Base-by-base conservation (phyloP, 2,329 filamentous ascomycete genomes). In the Clathrospora elynae region DNA sequence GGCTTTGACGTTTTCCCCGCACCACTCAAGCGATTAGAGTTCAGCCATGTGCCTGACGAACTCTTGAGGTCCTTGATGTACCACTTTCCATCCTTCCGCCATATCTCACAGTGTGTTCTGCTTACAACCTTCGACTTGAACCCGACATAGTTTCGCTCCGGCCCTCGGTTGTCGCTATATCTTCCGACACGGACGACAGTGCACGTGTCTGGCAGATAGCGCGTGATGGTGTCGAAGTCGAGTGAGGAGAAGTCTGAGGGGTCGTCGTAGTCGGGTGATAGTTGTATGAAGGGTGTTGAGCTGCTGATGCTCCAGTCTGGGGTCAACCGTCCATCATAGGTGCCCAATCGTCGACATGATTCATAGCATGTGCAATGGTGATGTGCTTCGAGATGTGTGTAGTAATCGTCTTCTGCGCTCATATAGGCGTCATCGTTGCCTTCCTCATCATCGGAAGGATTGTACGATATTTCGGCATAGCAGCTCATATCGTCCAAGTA, bases 31-130 rank as follows among this genome's bases (percentile, higher is more conserved):
- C 30, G 30, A 16, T 22, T n/a, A 2, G 5, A n/a, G 13, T 32
- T 32, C 17, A 32, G 10, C 30, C 30, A 32, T 19, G 30, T 32
- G 4, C 30, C 30, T n/a, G 13, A 16, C 30, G 13, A 12, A 8
- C 30, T 32, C 30, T 32, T 32, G 13, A n/a, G 16, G n/a, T 32
- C 30, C 6, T 18, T 17, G n/a, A 32, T 32, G 6, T 22, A 32
- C 30, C 30, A 32, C 7, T 13, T 12, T 18, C 11, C 30, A 2
- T 19, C 30, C 2, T 6, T 17, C n/a, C n/a, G 9, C 30, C 30
- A 32, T 20, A 22, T 32, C 9, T 32, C 30, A 18, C 30, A 32
- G n/a, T 32, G 30, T 3, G 13, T 9, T 22, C 30, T 32, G 5
- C 30, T 32, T 1, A 32, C 29, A 17, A 32, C 29, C 12, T 17